Evolutionary conservation across 805 yeast species (phyloP).

Genomic region (Priceomyces fermenticarens): DNA sequence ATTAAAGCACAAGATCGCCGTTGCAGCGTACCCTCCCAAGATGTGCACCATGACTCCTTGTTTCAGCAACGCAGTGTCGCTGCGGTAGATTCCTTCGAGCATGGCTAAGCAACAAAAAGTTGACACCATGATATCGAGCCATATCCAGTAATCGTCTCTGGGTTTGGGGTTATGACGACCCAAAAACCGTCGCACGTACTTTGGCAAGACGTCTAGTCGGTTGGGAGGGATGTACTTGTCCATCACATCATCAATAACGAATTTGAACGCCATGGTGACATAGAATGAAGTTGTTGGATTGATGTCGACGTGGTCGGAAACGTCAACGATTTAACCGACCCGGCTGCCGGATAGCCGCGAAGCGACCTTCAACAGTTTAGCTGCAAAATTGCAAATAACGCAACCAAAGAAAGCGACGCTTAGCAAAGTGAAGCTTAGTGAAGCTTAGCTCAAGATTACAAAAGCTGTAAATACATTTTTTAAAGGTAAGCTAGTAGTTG

Average conservation of each 20-base stretch:
- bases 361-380: no score
- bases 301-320: no score
- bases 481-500: no score
- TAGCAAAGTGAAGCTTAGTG: no score
- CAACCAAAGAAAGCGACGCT: no score
- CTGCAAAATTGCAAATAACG: no score
- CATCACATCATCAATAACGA: slow-evolving; percentile 31
- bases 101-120: slow-evolving; percentile 46
- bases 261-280: slow-evolving; percentile 31
- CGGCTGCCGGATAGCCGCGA: no score
- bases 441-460: no score
- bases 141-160: slow-evolving; percentile 35
- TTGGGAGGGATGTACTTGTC: slow-evolving; percentile 28
- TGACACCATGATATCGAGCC: slow-evolving; percentile 46
- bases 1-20: slow-evolving; percentile 58
- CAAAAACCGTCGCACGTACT: slow-evolving; percentile 30
- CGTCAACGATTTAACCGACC: no score
- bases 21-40: slow-evolving; percentile 59
- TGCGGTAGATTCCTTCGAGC: slow-evolving; percentile 45
- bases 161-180: slow-evolving; percentile 35
- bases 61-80: slow-evolving; percentile 33
- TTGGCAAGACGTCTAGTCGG: slow-evolving; percentile 29
- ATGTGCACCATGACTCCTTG: slow-evolving; percentile 46
- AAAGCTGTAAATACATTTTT: no score
- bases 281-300: no score